Percentiles rank a stretch among this genome's conserved stretches.
These are phyloP conservation scores for Fusarium anguioides DNA, from an alignment of 2,329 filamentous ascomycete genomes.

Conservation along the genomic window DNA sequence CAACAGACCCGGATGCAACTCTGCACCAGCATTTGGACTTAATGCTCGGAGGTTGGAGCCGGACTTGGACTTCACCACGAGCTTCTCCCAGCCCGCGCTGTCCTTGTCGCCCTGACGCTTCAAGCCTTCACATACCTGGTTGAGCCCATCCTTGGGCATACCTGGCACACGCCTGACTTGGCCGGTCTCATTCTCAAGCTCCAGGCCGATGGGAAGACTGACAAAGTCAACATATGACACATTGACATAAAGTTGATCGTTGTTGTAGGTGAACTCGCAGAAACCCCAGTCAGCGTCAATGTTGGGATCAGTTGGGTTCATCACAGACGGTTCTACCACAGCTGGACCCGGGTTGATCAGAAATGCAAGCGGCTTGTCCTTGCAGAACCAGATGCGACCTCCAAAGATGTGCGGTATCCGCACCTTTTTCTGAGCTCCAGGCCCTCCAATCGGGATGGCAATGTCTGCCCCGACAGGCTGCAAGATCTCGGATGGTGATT, in stretches of 20 bases:
- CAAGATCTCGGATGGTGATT: constrained; percentile 63
- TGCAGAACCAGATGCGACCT: constrained; percentile 77
- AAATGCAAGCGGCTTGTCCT: constrained; percentile 71
- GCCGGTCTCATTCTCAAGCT: constrained; percentile 61
- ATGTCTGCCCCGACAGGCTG: constrained; percentile 66
- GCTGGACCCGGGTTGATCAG: constrained; percentile 77
- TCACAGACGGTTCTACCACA: constrained; percentile 79
- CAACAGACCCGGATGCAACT: constrained; percentile 59
- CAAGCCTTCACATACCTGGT: constrained; percentile 58
- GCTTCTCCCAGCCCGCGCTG: constrained; percentile 62
- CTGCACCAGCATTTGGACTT: constrained; percentile 63
- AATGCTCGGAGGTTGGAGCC: constrained; percentile 61
- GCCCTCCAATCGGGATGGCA: constrained; percentile 71
- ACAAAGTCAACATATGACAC: constrained; percentile 84
- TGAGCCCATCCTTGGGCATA: constrained; percentile 59
- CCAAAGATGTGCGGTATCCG: constrained; percentile 77
- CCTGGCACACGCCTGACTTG: constrained; percentile 60
- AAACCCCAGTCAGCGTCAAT: constrained; percentile 73
- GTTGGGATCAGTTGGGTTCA: constrained; percentile 72
- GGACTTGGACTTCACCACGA: constrained; percentile 57
- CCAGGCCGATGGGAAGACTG: constrained; percentile 69
- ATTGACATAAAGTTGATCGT: constrained; percentile 71
- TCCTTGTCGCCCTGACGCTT: constrained; percentile 58
- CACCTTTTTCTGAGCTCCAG: constrained; percentile 68
- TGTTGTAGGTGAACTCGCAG: constrained; percentile 76